These are phyloP conservation scores for Fusarium sp. DNA, from an alignment of 2,329 filamentous ascomycete species.

Conservation along the genomic window DNA sequence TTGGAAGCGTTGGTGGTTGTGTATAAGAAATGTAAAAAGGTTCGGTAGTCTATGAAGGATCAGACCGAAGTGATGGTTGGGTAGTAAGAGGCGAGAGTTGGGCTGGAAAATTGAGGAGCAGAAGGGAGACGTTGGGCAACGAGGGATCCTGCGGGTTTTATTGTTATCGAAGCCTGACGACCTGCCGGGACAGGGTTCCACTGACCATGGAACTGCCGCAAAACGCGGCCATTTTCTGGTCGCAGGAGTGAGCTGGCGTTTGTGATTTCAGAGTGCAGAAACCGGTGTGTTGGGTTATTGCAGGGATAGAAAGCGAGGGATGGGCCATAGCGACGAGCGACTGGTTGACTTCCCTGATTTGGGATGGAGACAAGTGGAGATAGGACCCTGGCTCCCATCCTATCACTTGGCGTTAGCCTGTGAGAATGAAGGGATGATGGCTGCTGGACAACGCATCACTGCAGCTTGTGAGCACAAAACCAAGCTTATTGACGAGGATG, in stretches of 20 bases:
- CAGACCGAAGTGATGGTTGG: slow-evolving; percentile 50
- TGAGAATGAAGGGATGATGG: slow-evolving; percentile 56
- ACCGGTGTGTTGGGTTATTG: slow-evolving; percentile 40
- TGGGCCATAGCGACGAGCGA: slow-evolving; percentile 43
- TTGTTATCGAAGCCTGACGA: slow-evolving; percentile 51
- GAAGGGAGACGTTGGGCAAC: slow-evolving; percentile 53
- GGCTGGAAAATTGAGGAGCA: slow-evolving; percentile 48
- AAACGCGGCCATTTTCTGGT: slow-evolving; percentile 58
- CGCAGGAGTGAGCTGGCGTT: slow-evolving; percentile 62
- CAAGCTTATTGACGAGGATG: slow-evolving; percentile 35
- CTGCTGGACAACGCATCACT: slow-evolving; percentile 61
- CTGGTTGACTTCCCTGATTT: slow-evolving; percentile 57
- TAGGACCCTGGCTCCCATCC: slow-evolving; percentile 53
- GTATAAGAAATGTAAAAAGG: slow-evolving; percentile 40
- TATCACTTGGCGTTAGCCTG: slow-evolving; percentile 56
- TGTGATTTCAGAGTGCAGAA: slow-evolving; percentile 48
- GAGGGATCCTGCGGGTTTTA: slow-evolving; percentile 65
- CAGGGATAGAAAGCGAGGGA: slow-evolving; percentile 50
- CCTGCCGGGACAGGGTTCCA: slow-evolving; percentile 42
- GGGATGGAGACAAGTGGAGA: slow-evolving; percentile 53
- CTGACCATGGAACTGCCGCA: slow-evolving; percentile 44
- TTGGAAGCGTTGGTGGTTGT: slow-evolving; percentile 35
- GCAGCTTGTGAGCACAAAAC: slow-evolving; percentile 50
- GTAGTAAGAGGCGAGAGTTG: slow-evolving; percentile 54
- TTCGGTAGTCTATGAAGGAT: slow-evolving; percentile 43